phyloP scores from a whole-genome alignment of 495 filamentous ascomycete genomes.

The Jackrogersella minutella region DNA sequence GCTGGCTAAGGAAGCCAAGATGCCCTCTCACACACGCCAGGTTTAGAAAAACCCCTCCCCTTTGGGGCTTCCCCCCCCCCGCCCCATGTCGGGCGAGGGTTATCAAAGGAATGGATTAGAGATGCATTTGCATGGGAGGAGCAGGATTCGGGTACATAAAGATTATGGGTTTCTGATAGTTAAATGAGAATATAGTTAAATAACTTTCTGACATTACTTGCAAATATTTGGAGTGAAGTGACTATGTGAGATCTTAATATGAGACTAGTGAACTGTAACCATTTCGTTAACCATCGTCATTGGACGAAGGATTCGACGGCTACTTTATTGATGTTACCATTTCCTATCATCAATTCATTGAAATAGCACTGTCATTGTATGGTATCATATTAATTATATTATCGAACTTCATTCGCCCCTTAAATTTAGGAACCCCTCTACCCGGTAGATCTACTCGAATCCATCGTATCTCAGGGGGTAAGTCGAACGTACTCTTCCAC shows the following conservation, averaged over 20 bases:
- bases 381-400: too few species aligned
- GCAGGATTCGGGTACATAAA: slow-evolving; percentile 1
- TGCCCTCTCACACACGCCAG: background rate
- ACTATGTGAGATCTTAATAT: background rate
- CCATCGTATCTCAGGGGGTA: too few species aligned
- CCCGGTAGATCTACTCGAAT: too few species aligned
- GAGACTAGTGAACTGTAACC: background rate
- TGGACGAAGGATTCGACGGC: too few species aligned
- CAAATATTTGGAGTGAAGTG: background rate
- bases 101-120: background rate
- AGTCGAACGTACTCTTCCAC: background rate
- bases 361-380: too few species aligned
- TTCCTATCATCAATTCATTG: too few species aligned
- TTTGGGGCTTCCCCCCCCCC: too few species aligned
- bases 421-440: too few species aligned
- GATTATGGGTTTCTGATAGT: slow-evolving; percentile 21
- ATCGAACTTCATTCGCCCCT: too few species aligned
- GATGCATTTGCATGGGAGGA: slow-evolving; percentile 5
- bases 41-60: slow-evolving; percentile 12
- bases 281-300: too few species aligned
- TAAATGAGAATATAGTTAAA: slow-evolving; percentile 13
- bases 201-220: background rate
- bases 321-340: too few species aligned
- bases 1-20: background rate
- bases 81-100: background rate